Percentiles rank a stretch among this genome's conserved stretches.
These are phyloP conservation scores for Entophlyctis luteolus DNA, from an alignment of 192 early-diverging fungal genomes.

Conservation along the genomic window DNA sequence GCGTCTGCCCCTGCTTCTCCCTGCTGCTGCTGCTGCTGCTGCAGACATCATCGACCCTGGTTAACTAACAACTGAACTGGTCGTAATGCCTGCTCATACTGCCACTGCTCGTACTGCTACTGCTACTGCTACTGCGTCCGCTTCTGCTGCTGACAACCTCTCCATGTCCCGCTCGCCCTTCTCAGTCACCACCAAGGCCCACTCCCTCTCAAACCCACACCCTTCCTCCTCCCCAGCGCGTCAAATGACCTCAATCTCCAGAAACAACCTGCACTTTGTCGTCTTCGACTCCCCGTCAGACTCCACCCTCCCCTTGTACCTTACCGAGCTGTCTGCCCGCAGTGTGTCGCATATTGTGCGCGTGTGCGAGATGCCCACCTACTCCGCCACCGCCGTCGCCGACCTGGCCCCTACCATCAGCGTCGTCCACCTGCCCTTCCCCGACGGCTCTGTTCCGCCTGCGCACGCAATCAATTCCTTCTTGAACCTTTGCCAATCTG, in stretches of 20 bases:
- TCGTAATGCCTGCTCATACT: not conserved
- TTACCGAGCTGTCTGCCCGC: conserved; percentile 44
- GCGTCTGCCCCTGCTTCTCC: too few species aligned
- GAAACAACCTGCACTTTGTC: conserved; percentile 67
- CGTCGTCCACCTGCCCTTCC: conserved; percentile 43
- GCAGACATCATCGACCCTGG: not conserved
- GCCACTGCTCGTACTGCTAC: not conserved
- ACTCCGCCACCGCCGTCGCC: conserved; percentile 46
- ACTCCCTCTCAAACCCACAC: not conserved
- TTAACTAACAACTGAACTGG: not conserved
- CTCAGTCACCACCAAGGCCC: not conserved
- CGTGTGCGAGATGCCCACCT: conserved; percentile 81
- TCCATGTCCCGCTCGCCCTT: not conserved
- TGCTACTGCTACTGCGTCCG: not conserved
- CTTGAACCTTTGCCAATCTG: conserved; percentile 60
- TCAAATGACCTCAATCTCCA: conserved; percentile 43
- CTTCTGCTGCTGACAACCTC: not conserved
- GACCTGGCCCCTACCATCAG: conserved; percentile 44
- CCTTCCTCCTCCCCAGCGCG: not conserved
- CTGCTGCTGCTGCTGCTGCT: not conserved
- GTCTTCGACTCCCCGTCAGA: conserved; percentile 76
- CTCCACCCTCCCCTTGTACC: conserved; percentile 63
- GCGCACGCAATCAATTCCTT: conserved; percentile 56
- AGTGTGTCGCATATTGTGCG: conserved; percentile 72
- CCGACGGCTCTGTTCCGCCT: conserved; percentile 51